Base-by-base conservation (phyloP, 1,284 basidiomycete species). In the Pseudomicrostroma phylloplanum region DNA sequence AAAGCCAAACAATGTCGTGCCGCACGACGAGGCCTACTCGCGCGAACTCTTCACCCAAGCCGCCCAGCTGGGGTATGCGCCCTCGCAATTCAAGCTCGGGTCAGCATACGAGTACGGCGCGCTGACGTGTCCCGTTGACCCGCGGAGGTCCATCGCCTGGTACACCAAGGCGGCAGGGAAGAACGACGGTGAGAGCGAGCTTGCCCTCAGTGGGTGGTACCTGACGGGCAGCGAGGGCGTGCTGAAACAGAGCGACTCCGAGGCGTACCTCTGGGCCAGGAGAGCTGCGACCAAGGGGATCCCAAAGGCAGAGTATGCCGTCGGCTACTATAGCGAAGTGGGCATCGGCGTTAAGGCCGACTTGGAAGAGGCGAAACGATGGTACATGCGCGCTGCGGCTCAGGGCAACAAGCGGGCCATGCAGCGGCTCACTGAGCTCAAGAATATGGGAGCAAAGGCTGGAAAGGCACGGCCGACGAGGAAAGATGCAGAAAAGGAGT, bases 331-430 rank as follows among this genome's bases (percentile, higher is more conserved):
- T 80, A 89, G 90, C 0, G 96, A 99, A 80, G 90, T 96, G 25
- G 96, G 94, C 4, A 99, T 99, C 72, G 96, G 96, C 25, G 89
- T 96, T 74, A 92, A 92, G 81, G 89, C 91, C 73, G 93, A 99
- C 75, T 80, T 92, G 53, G 96, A 97, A 67, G 89, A 94, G 79
- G 92, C 96, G 19, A 97, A 96, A 81, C 85, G 90, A 72, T 98
- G 94, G 93, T 99, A 99, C 80, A 94, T 96, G 90, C 87, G 96
- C 51, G 78, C 78, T 0, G 76, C 78, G 4, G 92, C 91, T 12
- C 91, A 94, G 84, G 90, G 90, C 23, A 93, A 96, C 81, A 92
- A 91, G 80, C 86, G 92, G 43, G 91, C 91, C 55, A 96, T 96
- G 92, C 90, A 88, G 74, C 86, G 93, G 43, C 81, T 98, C 74